Evolutionary conservation across 805 yeast genomes (phyloP), one percentile per base, ranked within the genome.

Genomic region (Middelhovenomyces tepae): DNA sequence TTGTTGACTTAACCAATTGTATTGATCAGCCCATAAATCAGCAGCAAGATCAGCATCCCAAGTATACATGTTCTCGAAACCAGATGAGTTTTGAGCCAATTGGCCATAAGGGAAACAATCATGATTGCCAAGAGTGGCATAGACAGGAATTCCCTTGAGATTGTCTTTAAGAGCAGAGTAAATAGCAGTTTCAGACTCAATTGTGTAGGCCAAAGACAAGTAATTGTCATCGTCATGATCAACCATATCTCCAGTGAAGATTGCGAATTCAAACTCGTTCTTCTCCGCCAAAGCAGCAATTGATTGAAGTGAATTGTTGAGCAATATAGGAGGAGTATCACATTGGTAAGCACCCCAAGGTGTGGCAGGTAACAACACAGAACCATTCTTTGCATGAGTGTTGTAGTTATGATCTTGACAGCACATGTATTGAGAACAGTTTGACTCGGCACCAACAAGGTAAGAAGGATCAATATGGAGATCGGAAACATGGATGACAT

Each of bases 41-140:
- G 70, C 64, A 61, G 69, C 57, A 35, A 69, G 51, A 9, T 69
- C 70, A 2, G 61, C 53, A 43, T 71, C 69, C 65, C 68, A 69
- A n/a, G 57, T 49, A 37, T 64, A 64, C 45, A 60, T 43, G 31
- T 61, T 56, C 2, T 54, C 49, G 38, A 60, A 69, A 6, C 71
- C 70, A 15, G 69, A 64, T 22, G 53, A 48, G 21, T 58, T 48
- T 37, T 76, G 79, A 2, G 83, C 79, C 37, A 76, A 53, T 51
- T 78, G 83, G 22, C 78, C 80, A 45, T 76, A 73, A 11, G 87
- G 86, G 62, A 67, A 78, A 19, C 76, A 69, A 48, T 78, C 86
- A 54, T 79, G 85, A 51, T 75, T 77, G 16, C 86, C 86, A 45
- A 78, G 56, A 15, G 71, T 72, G 7, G 83, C 67, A 48, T 59